Evolutionary conservation across 2,329 filamentous ascomycete species (phyloP), one percentile per base, ranked within the genome.

Genomic region (Aspergillus versicolor): DNA sequence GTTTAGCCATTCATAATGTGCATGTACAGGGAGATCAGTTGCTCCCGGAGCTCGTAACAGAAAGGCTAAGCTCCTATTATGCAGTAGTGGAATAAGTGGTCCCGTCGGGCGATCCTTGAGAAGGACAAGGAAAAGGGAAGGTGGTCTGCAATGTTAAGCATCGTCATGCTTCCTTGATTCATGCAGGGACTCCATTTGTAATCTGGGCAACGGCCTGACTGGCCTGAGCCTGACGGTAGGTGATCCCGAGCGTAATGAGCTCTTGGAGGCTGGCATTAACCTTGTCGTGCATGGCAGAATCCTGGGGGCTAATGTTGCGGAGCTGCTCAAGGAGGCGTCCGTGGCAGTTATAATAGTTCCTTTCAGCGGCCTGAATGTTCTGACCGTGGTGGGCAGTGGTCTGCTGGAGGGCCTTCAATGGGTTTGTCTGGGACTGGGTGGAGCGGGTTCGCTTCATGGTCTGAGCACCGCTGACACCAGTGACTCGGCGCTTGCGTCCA

Each of bases 191-290:
- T 60, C 71, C 69, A 49, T 68, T 68, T n/a, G 69, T 54, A 40
- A 72, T 64, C 41, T 73, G 68, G 41, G 70, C 68, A 52, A 71
- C 69, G 57, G 72, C 70, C 45, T 76, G 74, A 63, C 74, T 73
- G 52, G 75, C 75, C 57, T 75, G 73, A 52, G 77, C 71, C 48
- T 72, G 74, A 43, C 75, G 75, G 65, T 74, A 77, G 65, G 72
- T 75, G 62, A 77, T 55, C 30, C 74, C 74, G 44, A 77, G 67
- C 15, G 75, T 77, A 58, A 73, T 75, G 41, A 77, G 65, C 50
- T 77, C 75, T 67, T 77, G 75, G 48, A 77, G 68, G 58, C 73
- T 73, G 50, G 75, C 74, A 66, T 77, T 77, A 58, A 75, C 74
- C 64, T 75, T 75, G 56, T 77, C 75, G 49, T 77, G 75, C 65